Conservation (phyloP, 192 early-diverging fungal genomes). For the Cetraspora pellucida region DNA sequence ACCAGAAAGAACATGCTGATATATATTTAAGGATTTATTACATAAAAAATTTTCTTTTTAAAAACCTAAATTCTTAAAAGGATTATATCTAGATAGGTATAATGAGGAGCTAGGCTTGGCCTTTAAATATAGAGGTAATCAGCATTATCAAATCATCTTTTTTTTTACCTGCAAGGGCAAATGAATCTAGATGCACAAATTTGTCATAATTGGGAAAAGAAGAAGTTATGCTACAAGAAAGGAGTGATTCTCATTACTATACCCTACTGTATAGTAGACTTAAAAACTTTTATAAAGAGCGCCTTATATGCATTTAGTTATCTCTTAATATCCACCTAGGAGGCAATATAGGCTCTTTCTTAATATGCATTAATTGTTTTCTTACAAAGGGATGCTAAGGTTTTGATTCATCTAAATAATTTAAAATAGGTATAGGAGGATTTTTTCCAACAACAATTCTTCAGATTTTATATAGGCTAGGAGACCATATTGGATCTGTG, state of each 20-base stretch:
- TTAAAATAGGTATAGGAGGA: conserved; percentile 6
- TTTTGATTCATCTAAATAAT: not conserved
- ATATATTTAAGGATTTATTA: not conserved
- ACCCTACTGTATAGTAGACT: not conserved
- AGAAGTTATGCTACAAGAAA: not conserved
- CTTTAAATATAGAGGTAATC: too few species aligned
- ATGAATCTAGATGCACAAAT: too few species aligned
- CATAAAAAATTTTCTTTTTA: not conserved
- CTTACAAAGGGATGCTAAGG: conserved; percentile 5
- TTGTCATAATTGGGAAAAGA: too few species aligned
- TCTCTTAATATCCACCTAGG: not conserved
- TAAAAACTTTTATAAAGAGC: not conserved
- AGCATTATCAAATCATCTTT: too few species aligned
- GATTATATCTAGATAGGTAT: too few species aligned
- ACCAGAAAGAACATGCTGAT: too few species aligned
- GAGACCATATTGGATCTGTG: too few species aligned
- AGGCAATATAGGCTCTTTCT: not conserved
- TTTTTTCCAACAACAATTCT: too few species aligned
- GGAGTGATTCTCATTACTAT: not conserved
- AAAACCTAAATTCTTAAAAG: too few species aligned
- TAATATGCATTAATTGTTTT: conserved; percentile 19
- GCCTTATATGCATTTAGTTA: not conserved
- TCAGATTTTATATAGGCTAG: too few species aligned
- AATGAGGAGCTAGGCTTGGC: too few species aligned
- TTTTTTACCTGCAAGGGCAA: too few species aligned